Evolutionary conservation across 192 early-diverging fungal genomes (phyloP).

Genomic region (Coemansia asiatica): DNA sequence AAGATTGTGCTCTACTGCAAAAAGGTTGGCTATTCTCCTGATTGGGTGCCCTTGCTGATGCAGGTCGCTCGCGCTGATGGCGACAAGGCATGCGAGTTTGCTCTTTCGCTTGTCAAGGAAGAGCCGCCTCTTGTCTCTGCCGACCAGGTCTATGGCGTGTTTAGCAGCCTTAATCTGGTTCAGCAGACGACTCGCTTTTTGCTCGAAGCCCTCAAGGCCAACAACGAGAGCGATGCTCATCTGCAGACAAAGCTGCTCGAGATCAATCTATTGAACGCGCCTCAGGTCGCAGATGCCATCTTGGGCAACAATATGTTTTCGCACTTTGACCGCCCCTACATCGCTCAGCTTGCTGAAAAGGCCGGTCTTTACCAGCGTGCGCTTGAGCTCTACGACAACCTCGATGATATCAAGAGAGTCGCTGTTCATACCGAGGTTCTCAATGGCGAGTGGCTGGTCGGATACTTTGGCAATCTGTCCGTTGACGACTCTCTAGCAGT

Average conservation of each 20-base stretch:
- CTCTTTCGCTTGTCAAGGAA: constrained; percentile 80
- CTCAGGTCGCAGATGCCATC: constrained; percentile 98
- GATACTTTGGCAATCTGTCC: constrained; percentile 93
- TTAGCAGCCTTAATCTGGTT: constrained; percentile 86
- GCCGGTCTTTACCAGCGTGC: constrained; percentile 95
- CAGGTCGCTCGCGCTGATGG: constrained; percentile 88
- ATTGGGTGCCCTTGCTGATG: constrained; percentile 87
- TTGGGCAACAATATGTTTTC: constrained; percentile 93
- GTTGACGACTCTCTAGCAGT: constrained; percentile 97
- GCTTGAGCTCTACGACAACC: constrained; percentile 95
- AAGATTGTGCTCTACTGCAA: constrained; percentile 96
- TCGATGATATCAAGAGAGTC: constrained; percentile 94
- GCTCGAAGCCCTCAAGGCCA: constrained; percentile 92
- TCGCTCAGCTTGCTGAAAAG: constrained; percentile 95
- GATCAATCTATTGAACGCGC: constrained; percentile 96
- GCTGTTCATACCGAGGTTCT: constrained; percentile 82
- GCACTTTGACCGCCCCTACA: constrained; percentile 89
- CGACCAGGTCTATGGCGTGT: constrained; percentile 93
- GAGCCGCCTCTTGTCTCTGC: constrained; percentile 73
- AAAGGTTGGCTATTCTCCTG: constrained; percentile 90
- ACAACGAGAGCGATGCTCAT: constrained; percentile 86
- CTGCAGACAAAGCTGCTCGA: constrained; percentile 95
- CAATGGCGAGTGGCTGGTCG: constrained; percentile 87
- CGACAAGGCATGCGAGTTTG: constrained; percentile 94
- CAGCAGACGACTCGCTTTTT: constrained; percentile 97